These are phyloP conservation scores for Aspergillus aculeatinus DNA, from an alignment of 2,329 filamentous ascomycete species.

Conservation along the genomic window DNA sequence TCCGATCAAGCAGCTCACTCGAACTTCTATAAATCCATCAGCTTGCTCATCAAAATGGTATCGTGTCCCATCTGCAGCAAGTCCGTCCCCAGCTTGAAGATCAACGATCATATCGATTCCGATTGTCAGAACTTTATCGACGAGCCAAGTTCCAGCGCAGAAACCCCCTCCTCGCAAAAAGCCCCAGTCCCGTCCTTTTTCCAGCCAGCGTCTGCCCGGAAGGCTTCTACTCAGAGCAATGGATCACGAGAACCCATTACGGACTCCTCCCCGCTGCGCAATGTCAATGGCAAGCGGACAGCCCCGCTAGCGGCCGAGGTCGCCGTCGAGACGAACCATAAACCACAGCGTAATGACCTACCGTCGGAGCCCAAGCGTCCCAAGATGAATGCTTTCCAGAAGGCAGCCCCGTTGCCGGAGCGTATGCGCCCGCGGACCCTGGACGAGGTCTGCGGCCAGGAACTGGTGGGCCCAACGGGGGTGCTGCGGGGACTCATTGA, in stretches of 20 bases:
- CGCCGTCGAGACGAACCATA: slow-evolving; percentile 23
- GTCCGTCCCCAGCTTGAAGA: slow-evolving; percentile 54
- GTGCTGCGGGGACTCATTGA: slow-evolving; percentile 85
- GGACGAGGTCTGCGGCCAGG: slow-evolving; percentile 86
- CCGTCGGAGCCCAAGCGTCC: slow-evolving; percentile 59
- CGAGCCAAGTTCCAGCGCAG: slow-evolving; percentile 46
- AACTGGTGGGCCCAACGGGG: slow-evolving; percentile 81
- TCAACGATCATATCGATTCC: slow-evolving; percentile 90
- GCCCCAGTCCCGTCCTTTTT: slow-evolving; percentile 55
- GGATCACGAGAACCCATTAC: slow-evolving; percentile 23
- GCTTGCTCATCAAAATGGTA: slow-evolving; percentile 49
- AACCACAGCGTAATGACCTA: slow-evolving; percentile 15
- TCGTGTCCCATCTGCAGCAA: slow-evolving; percentile 80
- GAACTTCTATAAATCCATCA: background rate
- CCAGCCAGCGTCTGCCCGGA: slow-evolving; percentile 49
- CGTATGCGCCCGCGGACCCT: slow-evolving; percentile 84
- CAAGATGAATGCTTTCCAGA: slow-evolving; percentile 63
- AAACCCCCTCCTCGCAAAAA: slow-evolving; percentile 36
- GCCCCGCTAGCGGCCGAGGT: slow-evolving; percentile 26
- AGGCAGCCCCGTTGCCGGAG: slow-evolving; percentile 82
- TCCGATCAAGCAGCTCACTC: background rate
- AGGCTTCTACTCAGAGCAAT: slow-evolving; percentile 37
- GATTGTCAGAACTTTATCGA: slow-evolving; percentile 69
- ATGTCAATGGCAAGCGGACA: slow-evolving; percentile 34
- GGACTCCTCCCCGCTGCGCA: slow-evolving; percentile 27